These are phyloP conservation scores for Apiospora sp. DNA, from an alignment of 2,329 filamentous ascomycete species.

Conservation along the genomic window DNA sequence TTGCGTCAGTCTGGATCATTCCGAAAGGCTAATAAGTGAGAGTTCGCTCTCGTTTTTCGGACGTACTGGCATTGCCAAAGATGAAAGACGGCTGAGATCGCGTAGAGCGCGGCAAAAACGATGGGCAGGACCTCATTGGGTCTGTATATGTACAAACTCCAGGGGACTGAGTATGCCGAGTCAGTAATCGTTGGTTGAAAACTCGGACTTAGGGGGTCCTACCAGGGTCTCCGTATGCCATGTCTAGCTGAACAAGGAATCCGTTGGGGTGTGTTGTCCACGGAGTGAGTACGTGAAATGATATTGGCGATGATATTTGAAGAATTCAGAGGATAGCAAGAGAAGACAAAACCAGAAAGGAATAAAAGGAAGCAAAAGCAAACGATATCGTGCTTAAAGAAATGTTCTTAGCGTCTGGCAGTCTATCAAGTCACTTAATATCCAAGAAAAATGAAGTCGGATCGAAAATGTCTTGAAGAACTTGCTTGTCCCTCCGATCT, in stretches of 20 bases:
- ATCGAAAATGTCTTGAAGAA: background rate
- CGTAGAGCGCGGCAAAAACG: slow-evolving; percentile 58
- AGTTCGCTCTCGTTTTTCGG: background rate
- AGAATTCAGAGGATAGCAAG: background rate
- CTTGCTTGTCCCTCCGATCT: background rate
- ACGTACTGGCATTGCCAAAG: slow-evolving; percentile 59
- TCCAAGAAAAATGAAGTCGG: background rate
- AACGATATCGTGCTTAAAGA: background rate
- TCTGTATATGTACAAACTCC: slow-evolving; percentile 55
- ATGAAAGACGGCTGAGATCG: slow-evolving; percentile 55
- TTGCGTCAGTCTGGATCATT: background rate
- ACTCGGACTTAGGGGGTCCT: background rate
- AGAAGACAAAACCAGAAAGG: too few relatives aligned
- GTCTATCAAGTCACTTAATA: background rate
- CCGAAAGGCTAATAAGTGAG: too few relatives aligned
- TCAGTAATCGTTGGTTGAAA: background rate
- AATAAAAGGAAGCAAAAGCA: too few relatives aligned
- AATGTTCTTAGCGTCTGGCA: background rate
- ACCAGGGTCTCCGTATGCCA: slow-evolving; percentile 20
- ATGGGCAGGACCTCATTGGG: slow-evolving; percentile 63
- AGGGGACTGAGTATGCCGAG: background rate
- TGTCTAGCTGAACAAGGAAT: background rate
- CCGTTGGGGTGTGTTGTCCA: background rate
- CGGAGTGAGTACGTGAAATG: background rate
- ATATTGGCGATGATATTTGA: background rate